These are phyloP conservation scores for Tuber umbilicatum DNA, from an alignment of 495 filamentous ascomycete genomes.

Conservation along the genomic window DNA sequence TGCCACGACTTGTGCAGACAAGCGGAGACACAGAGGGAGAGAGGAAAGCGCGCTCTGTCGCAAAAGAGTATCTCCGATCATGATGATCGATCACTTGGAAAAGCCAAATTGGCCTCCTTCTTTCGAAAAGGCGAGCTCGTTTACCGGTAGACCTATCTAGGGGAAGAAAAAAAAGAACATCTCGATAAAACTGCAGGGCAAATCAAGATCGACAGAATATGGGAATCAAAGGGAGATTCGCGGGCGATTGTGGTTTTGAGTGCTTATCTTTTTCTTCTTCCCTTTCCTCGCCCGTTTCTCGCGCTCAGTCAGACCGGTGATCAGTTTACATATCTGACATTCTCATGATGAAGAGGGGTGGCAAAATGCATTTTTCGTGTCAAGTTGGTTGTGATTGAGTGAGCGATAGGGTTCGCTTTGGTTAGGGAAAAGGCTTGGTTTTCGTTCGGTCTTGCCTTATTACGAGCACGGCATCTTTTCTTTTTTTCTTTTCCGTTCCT, in stretches of 20 bases:
- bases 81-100: constrained; percentile 2
- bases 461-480: neutral
- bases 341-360: neutral
- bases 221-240: constrained; percentile 5
- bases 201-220: constrained; percentile 1
- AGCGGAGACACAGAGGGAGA: neutral
- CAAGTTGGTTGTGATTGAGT: constrained; percentile 1
- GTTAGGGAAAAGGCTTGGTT: constrained; percentile 1
- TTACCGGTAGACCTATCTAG: neutral
- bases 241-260: neutral
- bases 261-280: neutral
- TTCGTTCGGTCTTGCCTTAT: neutral
- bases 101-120: neutral
- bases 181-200: constrained; percentile 7
- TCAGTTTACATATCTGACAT: constrained; percentile 1
- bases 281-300: neutral
- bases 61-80: neutral
- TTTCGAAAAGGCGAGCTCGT: neutral
- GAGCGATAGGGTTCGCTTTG: neutral
- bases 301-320: neutral
- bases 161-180: neutral
- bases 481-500: neutral
- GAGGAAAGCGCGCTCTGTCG: constrained; percentile 4
- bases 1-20: constrained; percentile 4
- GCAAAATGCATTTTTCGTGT: neutral